These are phyloP conservation scores for Globisporangium heterothallicum DNA, from an alignment of 352 stramenopile genomes.

Conservation along the genomic window DNA sequence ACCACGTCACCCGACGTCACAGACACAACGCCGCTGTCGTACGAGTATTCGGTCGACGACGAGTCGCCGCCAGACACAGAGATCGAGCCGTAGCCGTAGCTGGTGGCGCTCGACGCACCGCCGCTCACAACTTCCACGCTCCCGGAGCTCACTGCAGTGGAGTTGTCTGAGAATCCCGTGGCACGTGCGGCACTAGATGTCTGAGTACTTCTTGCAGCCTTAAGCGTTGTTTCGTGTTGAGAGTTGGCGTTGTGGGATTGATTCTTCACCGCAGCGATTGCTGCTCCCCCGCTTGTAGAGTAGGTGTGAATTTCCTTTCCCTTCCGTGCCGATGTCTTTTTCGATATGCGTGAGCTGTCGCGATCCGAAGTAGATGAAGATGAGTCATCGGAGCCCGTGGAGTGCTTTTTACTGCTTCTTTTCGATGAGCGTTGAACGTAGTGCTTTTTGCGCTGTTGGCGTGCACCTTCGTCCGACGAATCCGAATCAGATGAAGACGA, in stretches of 20 bases:
- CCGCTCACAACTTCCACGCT: background rate
- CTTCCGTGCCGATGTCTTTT: background rate
- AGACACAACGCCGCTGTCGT: conserved; percentile 8
- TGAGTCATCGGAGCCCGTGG: background rate
- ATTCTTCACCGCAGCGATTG: no score
- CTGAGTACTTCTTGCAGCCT: no score
- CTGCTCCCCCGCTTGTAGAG: no score
- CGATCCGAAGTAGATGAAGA: background rate
- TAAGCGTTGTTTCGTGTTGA: no score
- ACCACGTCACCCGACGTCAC: background rate
- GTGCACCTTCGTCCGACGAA: background rate
- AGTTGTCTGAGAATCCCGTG: background rate
- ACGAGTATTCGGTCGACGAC: conserved; percentile 11
- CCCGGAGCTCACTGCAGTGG: background rate
- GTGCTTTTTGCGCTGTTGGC: background rate
- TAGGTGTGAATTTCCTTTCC: background rate
- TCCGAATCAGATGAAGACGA: background rate
- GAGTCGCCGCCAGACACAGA: background rate
- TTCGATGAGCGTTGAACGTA: background rate
- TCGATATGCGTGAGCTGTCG: background rate
- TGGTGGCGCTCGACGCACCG: background rate
- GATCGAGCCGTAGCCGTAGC: no score
- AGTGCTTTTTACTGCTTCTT: background rate
- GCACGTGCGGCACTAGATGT: no score
- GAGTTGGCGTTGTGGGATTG: no score